phyloP scores from a whole-genome alignment of 2,329 filamentous ascomycete species.

The Stagonosporopsis tanaceti region DNA sequence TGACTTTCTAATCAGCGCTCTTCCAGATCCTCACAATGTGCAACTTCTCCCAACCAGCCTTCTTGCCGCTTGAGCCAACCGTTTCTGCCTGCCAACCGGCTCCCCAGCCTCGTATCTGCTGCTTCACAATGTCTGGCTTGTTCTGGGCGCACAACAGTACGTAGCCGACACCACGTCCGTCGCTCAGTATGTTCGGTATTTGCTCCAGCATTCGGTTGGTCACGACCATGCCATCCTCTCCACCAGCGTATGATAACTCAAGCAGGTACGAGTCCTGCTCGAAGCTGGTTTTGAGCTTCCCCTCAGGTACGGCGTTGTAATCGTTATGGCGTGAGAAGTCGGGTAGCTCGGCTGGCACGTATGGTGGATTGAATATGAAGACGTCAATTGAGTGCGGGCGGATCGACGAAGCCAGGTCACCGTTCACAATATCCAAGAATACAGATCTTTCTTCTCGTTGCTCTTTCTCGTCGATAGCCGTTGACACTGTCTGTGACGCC shows the following conservation, averaged over 20 bases:
- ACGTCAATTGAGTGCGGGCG: conserved; percentile 73
- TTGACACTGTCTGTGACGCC: conserved; percentile 71
- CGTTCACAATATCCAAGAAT: conserved; percentile 73
- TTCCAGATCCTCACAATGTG: conserved; percentile 88
- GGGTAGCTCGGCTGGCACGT: conserved; percentile 87
- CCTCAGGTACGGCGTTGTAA: conserved; percentile 39
- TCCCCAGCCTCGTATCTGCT: conserved; percentile 66
- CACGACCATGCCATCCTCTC: conserved; percentile 90
- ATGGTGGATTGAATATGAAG: conserved; percentile 95
- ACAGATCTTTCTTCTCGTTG: conserved; percentile 29
- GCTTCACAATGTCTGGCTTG: conserved; percentile 76
- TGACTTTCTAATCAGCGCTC: conserved; percentile 19
- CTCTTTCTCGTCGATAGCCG: conserved; percentile 55
- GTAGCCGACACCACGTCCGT: conserved; percentile 79
- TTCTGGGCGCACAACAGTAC: conserved; percentile 91
- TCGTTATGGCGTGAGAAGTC: conserved; percentile 52
- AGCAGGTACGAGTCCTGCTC: conserved; percentile 85
- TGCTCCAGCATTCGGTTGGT: conserved; percentile 79
- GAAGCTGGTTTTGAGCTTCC: conserved; percentile 58
- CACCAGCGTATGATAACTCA: conserved; percentile 87
- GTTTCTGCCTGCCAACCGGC: conserved; percentile 75
- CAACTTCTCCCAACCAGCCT: conserved; percentile 93
- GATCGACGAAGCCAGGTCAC: conserved; percentile 73
- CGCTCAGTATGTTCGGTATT: conserved; percentile 70
- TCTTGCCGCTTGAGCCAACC: conserved; percentile 82